phyloP scores from a whole-genome alignment of 129 eudicot species.

The Ambrosia trifida region DNA sequence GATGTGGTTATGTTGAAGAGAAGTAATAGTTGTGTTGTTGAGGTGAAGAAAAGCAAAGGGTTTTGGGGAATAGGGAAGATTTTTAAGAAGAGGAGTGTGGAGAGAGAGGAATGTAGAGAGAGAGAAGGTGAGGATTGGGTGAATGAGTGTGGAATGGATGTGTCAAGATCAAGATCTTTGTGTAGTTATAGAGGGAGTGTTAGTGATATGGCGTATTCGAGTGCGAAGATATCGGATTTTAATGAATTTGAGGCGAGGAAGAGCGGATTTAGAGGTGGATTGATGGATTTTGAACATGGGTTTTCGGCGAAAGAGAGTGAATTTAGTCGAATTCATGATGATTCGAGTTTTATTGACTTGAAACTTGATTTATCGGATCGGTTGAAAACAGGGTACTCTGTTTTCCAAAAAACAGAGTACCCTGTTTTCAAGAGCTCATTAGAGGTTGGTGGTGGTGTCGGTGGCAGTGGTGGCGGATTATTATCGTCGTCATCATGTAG shows the following conservation, averaged over 20 bases:
- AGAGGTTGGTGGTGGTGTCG: neutral
- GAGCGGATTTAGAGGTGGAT: conserved; percentile 51
- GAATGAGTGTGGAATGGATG: conserved; percentile 51
- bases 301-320: conserved; percentile 75
- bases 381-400: conserved; percentile 49
- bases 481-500: conserved; percentile 53
- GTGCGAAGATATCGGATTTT: conserved; percentile 82
- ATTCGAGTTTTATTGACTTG: conserved; percentile 75
- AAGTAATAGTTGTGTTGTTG: conserved; percentile 42
- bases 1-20: conserved; percentile 38
- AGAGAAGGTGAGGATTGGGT: conserved; percentile 45
- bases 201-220: conserved; percentile 64
- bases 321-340: conserved; percentile 64
- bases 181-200: conserved; percentile 70
- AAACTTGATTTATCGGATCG: conserved; percentile 60
- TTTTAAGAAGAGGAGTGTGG: conserved; percentile 67
- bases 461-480: neutral
- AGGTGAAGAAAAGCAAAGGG: conserved; percentile 45
- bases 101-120: conserved; percentile 28
- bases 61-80: conserved; percentile 75
- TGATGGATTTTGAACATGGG: conserved; percentile 37
- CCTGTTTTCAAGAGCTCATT: conserved; percentile 9
- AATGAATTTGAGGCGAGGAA: conserved; percentile 69
- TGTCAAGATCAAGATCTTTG: conserved; percentile 84
- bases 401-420: conserved; percentile 24